phyloP scores from a whole-genome alignment of 2,329 filamentous ascomycete genomes.

The Nemania sp. region DNA sequence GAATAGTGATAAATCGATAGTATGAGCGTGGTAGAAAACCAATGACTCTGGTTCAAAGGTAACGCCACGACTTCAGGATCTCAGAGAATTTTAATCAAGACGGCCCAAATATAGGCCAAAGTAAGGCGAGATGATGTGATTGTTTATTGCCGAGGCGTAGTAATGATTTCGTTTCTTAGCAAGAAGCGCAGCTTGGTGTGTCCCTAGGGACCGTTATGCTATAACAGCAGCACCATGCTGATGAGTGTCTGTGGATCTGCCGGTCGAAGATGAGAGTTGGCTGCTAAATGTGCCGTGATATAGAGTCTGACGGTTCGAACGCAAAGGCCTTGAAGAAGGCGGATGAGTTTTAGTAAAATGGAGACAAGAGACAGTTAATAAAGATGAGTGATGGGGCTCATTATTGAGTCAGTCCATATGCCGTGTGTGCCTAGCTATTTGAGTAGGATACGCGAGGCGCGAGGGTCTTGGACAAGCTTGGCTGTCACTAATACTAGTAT shows the following conservation, averaged over 20 bases:
- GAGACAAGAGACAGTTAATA: background rate
- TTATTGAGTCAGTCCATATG: constrained; percentile 13
- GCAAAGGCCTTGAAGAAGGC: constrained; percentile 18
- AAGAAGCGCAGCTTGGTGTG: constrained; percentile 35
- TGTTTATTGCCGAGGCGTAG: constrained; percentile 21
- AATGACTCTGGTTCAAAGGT: too few species aligned
- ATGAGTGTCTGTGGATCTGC: constrained; percentile 13
- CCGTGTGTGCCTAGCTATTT: constrained; percentile 19
- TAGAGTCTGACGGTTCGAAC: constrained; percentile 14
- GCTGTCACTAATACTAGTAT: constrained; percentile 34
- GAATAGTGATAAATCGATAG: constrained; percentile 13
- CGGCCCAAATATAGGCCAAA: constrained; percentile 18
- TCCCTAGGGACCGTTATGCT: constrained; percentile 48
- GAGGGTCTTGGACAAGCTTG: constrained; percentile 34
- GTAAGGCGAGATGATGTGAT: constrained; percentile 3
- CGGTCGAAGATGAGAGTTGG: constrained; percentile 12
- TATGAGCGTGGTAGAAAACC: too few species aligned
- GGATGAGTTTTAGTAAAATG: too few species aligned
- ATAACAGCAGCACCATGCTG: constrained; percentile 42
- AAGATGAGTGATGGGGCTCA: background rate
- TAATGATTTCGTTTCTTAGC: constrained; percentile 32
- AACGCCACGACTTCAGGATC: constrained; percentile 3
- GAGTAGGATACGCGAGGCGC: constrained; percentile 29
- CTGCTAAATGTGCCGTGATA: background rate
- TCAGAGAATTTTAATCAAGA: constrained; percentile 8